phyloP scores from a whole-genome alignment of 306 rosid genomes.

The Crotalaria pallida region DNA sequence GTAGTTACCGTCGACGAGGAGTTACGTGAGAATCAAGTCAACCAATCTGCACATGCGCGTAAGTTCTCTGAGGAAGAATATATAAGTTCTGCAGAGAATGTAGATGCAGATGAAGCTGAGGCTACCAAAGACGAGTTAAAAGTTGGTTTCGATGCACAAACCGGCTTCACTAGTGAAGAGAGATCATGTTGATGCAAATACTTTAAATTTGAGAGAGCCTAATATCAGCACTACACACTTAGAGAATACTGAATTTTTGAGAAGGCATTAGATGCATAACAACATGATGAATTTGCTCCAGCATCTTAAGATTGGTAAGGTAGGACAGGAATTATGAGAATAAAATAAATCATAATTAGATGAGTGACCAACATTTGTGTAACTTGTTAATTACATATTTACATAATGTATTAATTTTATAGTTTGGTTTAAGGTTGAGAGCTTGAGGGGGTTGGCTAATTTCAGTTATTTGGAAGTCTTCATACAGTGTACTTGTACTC shows the following conservation, averaged over 20 bases:
- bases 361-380: background rate
- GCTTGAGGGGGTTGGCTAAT: background rate
- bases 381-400: background rate
- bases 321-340: background rate
- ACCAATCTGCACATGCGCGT: constrained; percentile 9
- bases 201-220: constrained; percentile 1
- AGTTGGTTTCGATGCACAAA: constrained; percentile 21
- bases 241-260: constrained; percentile 18
- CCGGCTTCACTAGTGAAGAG: constrained; percentile 1
- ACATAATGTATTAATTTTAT: background rate
- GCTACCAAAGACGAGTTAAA: constrained; percentile 18
- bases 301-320: constrained; percentile 3
- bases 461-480: background rate
- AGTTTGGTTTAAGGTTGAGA: constrained; percentile 2
- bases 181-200: constrained; percentile 1
- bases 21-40: constrained; percentile 12
- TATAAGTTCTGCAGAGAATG: constrained; percentile 20
- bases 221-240: background rate
- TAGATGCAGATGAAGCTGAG: constrained; percentile 25
- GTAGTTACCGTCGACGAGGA: constrained; percentile 20
- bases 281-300: constrained; percentile 19
- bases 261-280: background rate
- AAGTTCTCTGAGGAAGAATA: constrained; percentile 17
- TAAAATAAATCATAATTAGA: constrained; percentile 2
- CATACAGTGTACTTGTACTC: background rate